Conservation (phyloP, 2,329 filamentous ascomycete species). For the Colletotrichum scovillei region DNA sequence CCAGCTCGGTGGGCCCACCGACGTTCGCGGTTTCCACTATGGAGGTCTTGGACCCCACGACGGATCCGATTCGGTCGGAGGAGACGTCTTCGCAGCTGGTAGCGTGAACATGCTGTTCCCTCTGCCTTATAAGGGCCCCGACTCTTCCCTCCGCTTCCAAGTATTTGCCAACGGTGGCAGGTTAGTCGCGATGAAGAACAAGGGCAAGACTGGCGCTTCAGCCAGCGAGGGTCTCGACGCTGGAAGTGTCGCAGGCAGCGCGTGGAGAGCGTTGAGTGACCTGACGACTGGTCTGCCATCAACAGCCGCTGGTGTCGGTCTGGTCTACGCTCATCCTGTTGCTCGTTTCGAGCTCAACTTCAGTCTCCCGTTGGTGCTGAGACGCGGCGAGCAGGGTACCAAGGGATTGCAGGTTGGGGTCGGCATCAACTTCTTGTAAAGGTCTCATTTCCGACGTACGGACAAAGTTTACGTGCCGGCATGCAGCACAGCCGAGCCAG, state of each 20-base stretch:
- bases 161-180: constrained; percentile 92
- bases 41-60: constrained; percentile 91
- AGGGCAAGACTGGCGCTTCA: constrained; percentile 58
- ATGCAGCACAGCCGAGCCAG: neutral
- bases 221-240: constrained; percentile 48
- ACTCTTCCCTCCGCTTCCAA: constrained; percentile 88
- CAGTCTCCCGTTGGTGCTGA: constrained; percentile 83
- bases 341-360: constrained; percentile 98
- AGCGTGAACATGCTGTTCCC: constrained; percentile 89
- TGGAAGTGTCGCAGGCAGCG: constrained; percentile 61
- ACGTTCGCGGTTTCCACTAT: constrained; percentile 92
- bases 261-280: constrained; percentile 74
- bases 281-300: constrained; percentile 83
- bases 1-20: constrained; percentile 91
- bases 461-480: neutral
- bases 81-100: constrained; percentile 91
- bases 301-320: constrained; percentile 84
- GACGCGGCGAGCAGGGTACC: constrained; percentile 85
- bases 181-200: constrained; percentile 78
- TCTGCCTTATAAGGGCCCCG: constrained; percentile 82
- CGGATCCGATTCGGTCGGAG: constrained; percentile 85
- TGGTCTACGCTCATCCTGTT: constrained; percentile 95
- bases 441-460: too few species aligned
- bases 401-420: constrained; percentile 97
- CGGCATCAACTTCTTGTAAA: constrained; percentile 91